Percentiles rank a stretch among this genome's conserved stretches.
Conservation (phyloP, 2,329 filamentous ascomycete species). For the Chaetomium globosum region DNA sequence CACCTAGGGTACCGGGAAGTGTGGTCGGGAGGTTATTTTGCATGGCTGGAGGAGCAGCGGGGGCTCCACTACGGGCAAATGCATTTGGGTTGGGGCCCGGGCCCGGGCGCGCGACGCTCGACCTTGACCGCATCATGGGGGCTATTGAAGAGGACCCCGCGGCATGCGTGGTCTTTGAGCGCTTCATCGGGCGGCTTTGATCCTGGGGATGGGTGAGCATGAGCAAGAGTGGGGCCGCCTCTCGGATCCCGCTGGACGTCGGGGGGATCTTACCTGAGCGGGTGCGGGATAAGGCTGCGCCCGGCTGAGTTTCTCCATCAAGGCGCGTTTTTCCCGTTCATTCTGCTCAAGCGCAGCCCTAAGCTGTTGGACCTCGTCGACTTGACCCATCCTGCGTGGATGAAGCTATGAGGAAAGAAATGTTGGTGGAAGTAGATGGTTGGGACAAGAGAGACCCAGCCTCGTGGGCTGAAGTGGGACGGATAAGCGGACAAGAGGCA, state of each 20-base stretch:
- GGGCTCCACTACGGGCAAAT: conserved; percentile 42
- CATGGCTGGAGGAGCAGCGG: conserved; percentile 40
- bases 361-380: conserved; percentile 23
- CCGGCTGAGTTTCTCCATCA: conserved; percentile 28
- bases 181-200: conserved; percentile 39
- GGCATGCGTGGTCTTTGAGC: conserved; percentile 39
- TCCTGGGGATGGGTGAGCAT: conserved; percentile 30
- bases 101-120: conserved; percentile 44
- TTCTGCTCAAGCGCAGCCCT: conserved; percentile 27
- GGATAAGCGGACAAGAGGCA: background rate
- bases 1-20: conserved; percentile 24
- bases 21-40: conserved; percentile 23
- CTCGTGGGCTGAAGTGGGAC: background rate
- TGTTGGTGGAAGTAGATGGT: background rate
- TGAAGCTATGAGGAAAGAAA: background rate
- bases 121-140: conserved; percentile 51
- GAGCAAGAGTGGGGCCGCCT: background rate
- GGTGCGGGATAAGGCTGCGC: conserved; percentile 26
- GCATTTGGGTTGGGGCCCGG: conserved; percentile 48
- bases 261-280: conserved; percentile 28
- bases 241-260: background rate
- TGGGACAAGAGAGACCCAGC: background rate
- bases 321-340: conserved; percentile 26
- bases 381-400: conserved; percentile 4
- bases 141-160: conserved; percentile 43